Evolutionary conservation across 1,139 yeast species (phyloP).

Genomic region (Saccharomyces hybrid): DNA sequence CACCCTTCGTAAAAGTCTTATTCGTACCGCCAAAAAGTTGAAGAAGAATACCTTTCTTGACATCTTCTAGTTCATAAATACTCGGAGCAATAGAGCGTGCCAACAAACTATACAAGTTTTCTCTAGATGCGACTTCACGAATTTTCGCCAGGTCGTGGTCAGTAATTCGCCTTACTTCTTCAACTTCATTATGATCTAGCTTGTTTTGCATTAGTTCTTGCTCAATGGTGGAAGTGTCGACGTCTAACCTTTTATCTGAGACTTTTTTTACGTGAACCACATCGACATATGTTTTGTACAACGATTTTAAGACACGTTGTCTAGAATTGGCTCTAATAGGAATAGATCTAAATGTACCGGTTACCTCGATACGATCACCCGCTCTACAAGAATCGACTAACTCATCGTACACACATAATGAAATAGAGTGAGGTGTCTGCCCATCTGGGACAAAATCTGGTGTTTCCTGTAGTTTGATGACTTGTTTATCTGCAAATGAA

Average conservation of each 20-base stretch:
- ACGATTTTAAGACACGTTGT: conserved; percentile 72
- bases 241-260: conserved; percentile 73
- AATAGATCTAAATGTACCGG: conserved; percentile 88
- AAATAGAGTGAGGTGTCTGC: conserved; percentile 94
- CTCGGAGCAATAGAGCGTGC: conserved; percentile 94
- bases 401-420: conserved; percentile 91
- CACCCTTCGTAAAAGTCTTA: conserved; percentile 82
- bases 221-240: conserved; percentile 64
- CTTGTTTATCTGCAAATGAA: conserved; percentile 90
- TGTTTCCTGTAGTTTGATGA: conserved; percentile 88
- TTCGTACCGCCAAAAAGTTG: conserved; percentile 95
- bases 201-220: conserved; percentile 42
- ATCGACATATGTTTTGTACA: conserved; percentile 89
- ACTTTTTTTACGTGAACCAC: conserved; percentile 87
- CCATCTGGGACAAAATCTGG: conserved; percentile 99
- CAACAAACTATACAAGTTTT: conserved; percentile 78
- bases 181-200: conserved; percentile 44
- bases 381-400: conserved; percentile 91
- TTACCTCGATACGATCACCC: conserved; percentile 92
- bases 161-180: conserved; percentile 63
- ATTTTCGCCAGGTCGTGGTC: conserved; percentile 64
- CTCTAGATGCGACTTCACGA: conserved; percentile 52
- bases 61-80: conserved; percentile 91
- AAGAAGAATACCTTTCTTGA: conserved; percentile 84
- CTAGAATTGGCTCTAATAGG: conserved; percentile 85